Conservation (phyloP, 176 grass and related monocot species). For the Cymbopogon citratus region DNA sequence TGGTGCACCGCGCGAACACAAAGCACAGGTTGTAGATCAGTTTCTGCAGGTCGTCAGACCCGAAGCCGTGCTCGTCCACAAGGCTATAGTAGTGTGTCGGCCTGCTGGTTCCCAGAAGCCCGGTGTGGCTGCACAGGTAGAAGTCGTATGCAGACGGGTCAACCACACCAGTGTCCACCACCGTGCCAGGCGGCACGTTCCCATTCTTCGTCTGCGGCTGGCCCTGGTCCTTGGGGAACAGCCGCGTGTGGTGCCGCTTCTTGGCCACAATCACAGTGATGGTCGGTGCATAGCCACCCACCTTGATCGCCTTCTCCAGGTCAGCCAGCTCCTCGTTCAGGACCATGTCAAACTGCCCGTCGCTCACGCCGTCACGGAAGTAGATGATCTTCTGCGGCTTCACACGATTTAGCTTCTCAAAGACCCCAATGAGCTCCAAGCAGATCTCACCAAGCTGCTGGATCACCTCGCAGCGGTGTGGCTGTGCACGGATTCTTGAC, state of each 20-base stretch:
- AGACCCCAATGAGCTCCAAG: constrained; percentile 32
- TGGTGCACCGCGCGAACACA: constrained; percentile 53
- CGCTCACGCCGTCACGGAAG: constrained; percentile 64
- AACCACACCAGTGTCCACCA: constrained; percentile 48
- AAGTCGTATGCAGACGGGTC: constrained; percentile 45
- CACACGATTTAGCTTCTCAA: constrained; percentile 8
- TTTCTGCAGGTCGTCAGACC: constrained; percentile 45
- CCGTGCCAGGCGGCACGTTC: constrained; percentile 53
- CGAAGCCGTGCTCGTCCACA: constrained; percentile 35
- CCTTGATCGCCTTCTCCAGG: constrained; percentile 22
- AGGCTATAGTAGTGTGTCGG: constrained; percentile 59
- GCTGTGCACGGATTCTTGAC: constrained; percentile 36
- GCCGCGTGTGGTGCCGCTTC: constrained; percentile 52
- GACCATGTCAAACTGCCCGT: constrained; percentile 50
- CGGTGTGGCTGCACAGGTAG: constrained; percentile 63
- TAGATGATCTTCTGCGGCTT: constrained; percentile 48
- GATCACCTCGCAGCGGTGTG: constrained; percentile 39
- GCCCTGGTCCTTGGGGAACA: constrained; percentile 32
- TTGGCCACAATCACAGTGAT: constrained; percentile 56
- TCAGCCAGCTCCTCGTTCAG: constrained; percentile 42
- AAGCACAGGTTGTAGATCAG: constrained; percentile 55
- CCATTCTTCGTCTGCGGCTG: neutral
- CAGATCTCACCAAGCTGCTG: constrained; percentile 29
- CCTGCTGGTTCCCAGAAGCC: constrained; percentile 45
- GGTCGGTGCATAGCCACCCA: constrained; percentile 31